Evolutionary conservation across 2,329 filamentous ascomycete genomes (phyloP).

Genomic region (Claviceps digitariae): DNA sequence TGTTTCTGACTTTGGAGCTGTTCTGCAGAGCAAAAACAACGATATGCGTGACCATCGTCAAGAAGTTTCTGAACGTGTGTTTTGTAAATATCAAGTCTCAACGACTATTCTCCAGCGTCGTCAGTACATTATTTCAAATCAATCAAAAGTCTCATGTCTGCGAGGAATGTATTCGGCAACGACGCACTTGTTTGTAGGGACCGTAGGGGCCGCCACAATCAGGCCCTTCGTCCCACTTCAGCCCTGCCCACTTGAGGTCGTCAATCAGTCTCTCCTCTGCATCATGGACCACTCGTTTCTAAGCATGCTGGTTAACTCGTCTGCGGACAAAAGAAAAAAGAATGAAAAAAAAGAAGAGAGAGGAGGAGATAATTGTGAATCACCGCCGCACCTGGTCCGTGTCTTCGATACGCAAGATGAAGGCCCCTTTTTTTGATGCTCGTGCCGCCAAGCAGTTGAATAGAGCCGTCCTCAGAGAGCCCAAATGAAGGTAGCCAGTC

Average conservation of each 20-base stretch:
- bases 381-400: conserved; percentile 64
- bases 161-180: too few relatives aligned
- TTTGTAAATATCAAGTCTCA: conserved; percentile 61
- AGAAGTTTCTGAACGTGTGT: conserved; percentile 58
- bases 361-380: neutral
- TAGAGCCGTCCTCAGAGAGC: conserved; percentile 82
- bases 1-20: conserved; percentile 55
- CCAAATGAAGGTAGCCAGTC: conserved; percentile 85
- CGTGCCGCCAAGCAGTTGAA: conserved; percentile 90
- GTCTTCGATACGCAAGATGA: conserved; percentile 84
- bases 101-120: conserved; percentile 41
- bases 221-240: conserved; percentile 92
- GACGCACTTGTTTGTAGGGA: conserved; percentile 65
- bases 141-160: too few relatives aligned
- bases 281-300: conserved; percentile 70
- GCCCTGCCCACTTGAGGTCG: conserved; percentile 77
- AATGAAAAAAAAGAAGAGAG: neutral
- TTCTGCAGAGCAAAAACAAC: conserved; percentile 77
- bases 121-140: neutral
- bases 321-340: too few relatives aligned
- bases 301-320: neutral
- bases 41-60: conserved; percentile 62
- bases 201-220: conserved; percentile 68
- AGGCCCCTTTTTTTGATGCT: conserved; percentile 68
- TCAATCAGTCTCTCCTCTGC: conserved; percentile 66